These are phyloP conservation scores for Cryptococcus floricola DNA, from an alignment of 1,284 basidiomycete genomes.

Conservation along the genomic window DNA sequence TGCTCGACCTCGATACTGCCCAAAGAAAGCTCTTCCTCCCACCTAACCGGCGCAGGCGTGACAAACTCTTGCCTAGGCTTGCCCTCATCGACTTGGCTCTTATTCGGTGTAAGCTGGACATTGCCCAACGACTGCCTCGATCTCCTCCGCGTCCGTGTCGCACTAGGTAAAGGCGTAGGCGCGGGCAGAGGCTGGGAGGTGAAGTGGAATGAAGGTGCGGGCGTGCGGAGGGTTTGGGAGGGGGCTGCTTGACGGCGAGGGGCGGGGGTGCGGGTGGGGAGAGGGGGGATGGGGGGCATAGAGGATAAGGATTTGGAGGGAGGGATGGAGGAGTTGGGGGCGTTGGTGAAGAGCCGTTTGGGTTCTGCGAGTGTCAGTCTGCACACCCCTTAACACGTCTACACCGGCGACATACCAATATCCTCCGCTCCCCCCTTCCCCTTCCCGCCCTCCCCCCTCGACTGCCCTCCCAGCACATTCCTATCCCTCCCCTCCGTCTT, in stretches of 20 bases:
- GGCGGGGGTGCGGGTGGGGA: neutral
- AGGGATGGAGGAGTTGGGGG: slow-evolving; percentile 19
- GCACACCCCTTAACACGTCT: too few species aligned
- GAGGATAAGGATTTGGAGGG: slow-evolving; percentile 31
- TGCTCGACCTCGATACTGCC: slow-evolving; percentile 32
- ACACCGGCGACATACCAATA: slow-evolving; percentile 22
- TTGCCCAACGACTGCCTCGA: slow-evolving; percentile 21
- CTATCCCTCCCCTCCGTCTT: slow-evolving; percentile 30
- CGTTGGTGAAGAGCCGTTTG: slow-evolving; percentile 30
- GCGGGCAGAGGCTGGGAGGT: slow-evolving; percentile 14
- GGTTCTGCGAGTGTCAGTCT: slow-evolving; percentile 15
- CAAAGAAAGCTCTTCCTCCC: slow-evolving; percentile 40
- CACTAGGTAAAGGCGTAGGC: slow-evolving; percentile 38
- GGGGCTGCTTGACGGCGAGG: slow-evolving; percentile 6
- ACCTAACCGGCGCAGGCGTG: slow-evolving; percentile 26
- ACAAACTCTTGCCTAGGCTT: slow-evolving; percentile 7
- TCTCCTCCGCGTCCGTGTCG: slow-evolving; percentile 28
- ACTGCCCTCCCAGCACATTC: slow-evolving; percentile 16
- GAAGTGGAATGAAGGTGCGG: slow-evolving; percentile 22
- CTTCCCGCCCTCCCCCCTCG: slow-evolving; percentile 14
- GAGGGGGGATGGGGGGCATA: slow-evolving; percentile 18
- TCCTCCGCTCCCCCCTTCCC: slow-evolving; percentile 27
- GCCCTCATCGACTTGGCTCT: slow-evolving; percentile 5
- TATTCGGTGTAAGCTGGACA: slow-evolving; percentile 11
- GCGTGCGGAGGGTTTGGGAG: slow-evolving; percentile 2